A percentile compares a stretch with the other conserved stretches of the same genome.
phyloP scores from a whole-genome alignment of 2,329 filamentous ascomycete species.

The Fusarium veterinarium region DNA sequence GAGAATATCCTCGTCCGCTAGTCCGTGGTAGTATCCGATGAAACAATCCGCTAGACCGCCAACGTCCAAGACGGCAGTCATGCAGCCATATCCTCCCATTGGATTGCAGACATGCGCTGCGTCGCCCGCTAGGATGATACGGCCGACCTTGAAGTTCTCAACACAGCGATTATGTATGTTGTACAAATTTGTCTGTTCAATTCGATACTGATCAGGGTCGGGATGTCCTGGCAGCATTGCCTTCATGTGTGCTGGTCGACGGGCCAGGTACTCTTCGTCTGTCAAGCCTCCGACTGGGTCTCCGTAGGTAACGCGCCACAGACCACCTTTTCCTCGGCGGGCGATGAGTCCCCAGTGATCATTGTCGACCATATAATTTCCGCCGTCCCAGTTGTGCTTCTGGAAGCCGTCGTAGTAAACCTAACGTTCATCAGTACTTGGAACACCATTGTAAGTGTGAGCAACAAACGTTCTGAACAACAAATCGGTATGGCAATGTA shows the following conservation, averaged over 20 bases:
- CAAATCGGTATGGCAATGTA: neutral
- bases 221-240: slow-evolving; percentile 8
- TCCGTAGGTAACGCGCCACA: slow-evolving; percentile 11
- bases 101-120: slow-evolving; percentile 10
- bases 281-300: neutral
- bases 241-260: neutral
- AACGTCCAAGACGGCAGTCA: slow-evolving; percentile 2
- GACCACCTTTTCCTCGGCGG: neutral
- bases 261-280: neutral
- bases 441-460: fast-evolving
- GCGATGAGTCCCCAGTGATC: slow-evolving; percentile 9
- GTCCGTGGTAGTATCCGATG: neutral
- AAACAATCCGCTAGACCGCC: slow-evolving; percentile 3
- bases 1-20: neutral
- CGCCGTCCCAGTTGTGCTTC: neutral
- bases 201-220: neutral
- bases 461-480: neutral
- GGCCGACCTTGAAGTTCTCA: neutral
- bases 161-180: slow-evolving; percentile 12
- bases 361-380: slow-evolving; percentile 2
- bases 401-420: slow-evolving; percentile 12
- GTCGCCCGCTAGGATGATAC: neutral
- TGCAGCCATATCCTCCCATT: slow-evolving; percentile 11
- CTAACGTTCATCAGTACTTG: neutral
- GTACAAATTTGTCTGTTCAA: neutral